phyloP scores from a whole-genome alignment of 257 asterid genomes.

The Solanum tarijense region DNA sequence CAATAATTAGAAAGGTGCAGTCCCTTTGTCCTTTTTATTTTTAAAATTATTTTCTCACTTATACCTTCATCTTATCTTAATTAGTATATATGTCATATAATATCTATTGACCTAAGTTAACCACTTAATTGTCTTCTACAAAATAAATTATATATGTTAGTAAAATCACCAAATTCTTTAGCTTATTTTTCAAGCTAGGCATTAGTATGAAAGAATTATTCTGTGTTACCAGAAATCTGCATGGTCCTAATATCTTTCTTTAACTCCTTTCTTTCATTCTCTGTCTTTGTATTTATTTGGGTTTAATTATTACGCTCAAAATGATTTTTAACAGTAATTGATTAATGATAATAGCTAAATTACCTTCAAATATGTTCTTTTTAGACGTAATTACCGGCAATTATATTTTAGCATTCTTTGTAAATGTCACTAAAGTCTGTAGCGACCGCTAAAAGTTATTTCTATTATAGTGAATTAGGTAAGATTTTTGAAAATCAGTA shows the following conservation, averaged over 20 bases:
- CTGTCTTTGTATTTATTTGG: background rate
- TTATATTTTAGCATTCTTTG: background rate
- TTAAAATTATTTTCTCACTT: no score
- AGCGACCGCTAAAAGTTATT: background rate
- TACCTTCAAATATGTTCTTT: no score
- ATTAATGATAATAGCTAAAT: no score
- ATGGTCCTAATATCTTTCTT: background rate
- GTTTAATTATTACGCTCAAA: background rate
- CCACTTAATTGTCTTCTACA: background rate
- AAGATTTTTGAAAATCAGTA: background rate
- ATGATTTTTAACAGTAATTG: no score
- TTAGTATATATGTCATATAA: no score
- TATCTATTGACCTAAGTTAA: no score
- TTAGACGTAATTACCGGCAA: no score
- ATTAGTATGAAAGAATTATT: background rate
- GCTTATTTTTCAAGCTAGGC: background rate
- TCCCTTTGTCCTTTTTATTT: no score
- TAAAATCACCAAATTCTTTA: background rate
- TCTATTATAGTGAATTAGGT: no score
- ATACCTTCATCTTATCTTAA: no score
- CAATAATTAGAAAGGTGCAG: no score
- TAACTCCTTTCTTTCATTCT: background rate
- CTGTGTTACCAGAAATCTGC: background rate
- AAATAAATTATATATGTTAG: background rate
- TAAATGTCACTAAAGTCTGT: background rate